Evolutionary conservation across 768 basidiomycete genomes (phyloP).

Genomic region (Tulasnella sp.): DNA sequence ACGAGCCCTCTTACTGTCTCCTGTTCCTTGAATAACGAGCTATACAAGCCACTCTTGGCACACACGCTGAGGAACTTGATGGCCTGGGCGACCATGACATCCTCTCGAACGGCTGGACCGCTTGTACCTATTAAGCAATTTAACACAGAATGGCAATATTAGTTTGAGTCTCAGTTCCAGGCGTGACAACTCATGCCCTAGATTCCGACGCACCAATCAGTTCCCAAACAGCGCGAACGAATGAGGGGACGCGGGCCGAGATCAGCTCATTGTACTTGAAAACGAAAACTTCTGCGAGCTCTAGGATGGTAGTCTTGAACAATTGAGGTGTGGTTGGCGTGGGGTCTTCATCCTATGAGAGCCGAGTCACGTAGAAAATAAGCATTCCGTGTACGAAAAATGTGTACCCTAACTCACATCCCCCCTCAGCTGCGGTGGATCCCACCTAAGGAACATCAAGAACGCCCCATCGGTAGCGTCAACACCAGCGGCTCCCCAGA

Average conservation of each 20-base stretch:
- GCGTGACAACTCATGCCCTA: too few relatives aligned
- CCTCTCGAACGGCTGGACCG: conserved; percentile 9
- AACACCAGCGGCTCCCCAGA: conserved; percentile 56
- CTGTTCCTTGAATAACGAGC: conserved; percentile 57
- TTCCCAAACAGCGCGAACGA: conserved; percentile 86
- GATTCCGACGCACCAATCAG: conserved; percentile 69
- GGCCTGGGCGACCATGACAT: conserved; percentile 59
- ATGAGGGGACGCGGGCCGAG: conserved; percentile 50
- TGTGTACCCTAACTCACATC: conserved; percentile 69
- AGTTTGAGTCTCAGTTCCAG: too few relatives aligned
- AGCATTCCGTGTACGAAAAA: too few relatives aligned
- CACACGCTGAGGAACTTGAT: conserved; percentile 86
- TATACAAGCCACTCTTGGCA: conserved; percentile 80
- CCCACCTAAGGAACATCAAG: conserved; percentile 72
- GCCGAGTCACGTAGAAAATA: conserved; percentile 16
- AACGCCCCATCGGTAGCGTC: conserved; percentile 40
- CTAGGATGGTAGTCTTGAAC: conserved; percentile 81
- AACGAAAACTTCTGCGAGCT: conserved; percentile 82
- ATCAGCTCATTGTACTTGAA: conserved; percentile 76
- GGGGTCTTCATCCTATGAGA: conserved; percentile 58
- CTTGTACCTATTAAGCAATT: conserved; percentile 1
- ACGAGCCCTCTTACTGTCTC: conserved; percentile 75
- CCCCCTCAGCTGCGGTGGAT: conserved; percentile 52
- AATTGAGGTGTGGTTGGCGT: conserved; percentile 79
- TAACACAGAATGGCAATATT: too few relatives aligned